These are phyloP conservation scores for Lasiodiplodia sp. DNA, from an alignment of 2,329 filamentous ascomycete species.

Conservation along the genomic window DNA sequence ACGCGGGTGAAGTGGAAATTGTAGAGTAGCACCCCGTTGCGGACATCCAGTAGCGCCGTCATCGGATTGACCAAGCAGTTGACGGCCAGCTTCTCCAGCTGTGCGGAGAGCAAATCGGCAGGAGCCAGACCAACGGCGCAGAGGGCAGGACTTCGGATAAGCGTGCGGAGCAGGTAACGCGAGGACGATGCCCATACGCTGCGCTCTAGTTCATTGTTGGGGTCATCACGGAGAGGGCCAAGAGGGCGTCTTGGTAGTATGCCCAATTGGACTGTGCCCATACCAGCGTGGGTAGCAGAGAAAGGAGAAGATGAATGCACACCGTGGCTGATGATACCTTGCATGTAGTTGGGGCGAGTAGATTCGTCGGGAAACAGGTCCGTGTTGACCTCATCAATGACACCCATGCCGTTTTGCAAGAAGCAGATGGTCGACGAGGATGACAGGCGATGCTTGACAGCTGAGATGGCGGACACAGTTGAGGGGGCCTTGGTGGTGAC, in stretches of 20 bases:
- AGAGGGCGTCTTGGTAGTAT: constrained; percentile 45
- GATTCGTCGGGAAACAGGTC: constrained; percentile 72
- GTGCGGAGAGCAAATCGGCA: constrained; percentile 71
- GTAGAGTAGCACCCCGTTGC: constrained; percentile 73
- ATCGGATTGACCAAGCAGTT: constrained; percentile 81
- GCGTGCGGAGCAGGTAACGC: constrained; percentile 69
- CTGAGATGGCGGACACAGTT: constrained; percentile 70
- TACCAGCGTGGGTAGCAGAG: constrained; percentile 63
- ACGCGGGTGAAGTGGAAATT: constrained; percentile 71
- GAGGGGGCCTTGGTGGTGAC: constrained; percentile 77
- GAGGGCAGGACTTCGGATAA: constrained; percentile 69
- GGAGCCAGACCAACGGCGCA: constrained; percentile 65
- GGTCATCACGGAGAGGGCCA: neutral
- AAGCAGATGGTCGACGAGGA: constrained; percentile 76
- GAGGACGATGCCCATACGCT: constrained; percentile 52
- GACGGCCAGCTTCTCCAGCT: constrained; percentile 80
- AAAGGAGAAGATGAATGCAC: constrained; percentile 58
- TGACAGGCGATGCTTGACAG: constrained; percentile 72
- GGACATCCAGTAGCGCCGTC: constrained; percentile 78
- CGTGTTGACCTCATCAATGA: constrained; percentile 78
- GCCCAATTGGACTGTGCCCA: constrained; percentile 66
- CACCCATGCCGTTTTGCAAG: constrained; percentile 82
- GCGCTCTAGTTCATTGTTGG: constrained; percentile 31
- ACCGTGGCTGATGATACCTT: constrained; percentile 71
- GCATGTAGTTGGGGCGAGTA: constrained; percentile 75